Evolutionary conservation across 306 rosid species (phyloP).

Genomic region (Gynostemma pentaphyllum): DNA sequence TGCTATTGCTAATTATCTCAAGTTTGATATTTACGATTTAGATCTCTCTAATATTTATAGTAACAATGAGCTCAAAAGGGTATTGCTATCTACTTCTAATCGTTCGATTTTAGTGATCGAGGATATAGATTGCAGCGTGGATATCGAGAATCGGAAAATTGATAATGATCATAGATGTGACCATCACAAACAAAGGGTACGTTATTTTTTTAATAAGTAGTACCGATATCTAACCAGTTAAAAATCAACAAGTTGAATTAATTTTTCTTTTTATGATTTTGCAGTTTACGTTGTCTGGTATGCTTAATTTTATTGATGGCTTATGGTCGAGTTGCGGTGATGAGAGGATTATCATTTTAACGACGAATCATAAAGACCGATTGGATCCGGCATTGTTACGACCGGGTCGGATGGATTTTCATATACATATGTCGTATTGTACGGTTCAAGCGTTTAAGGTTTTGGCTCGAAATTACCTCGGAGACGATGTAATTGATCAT

Average conservation of each 20-base stretch:
- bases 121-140: neutral
- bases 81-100: neutral
- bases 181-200: neutral
- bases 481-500: constrained; percentile 10
- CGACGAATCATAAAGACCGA: constrained; percentile 44
- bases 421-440: constrained; percentile 42
- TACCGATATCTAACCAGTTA: too few relatives aligned
- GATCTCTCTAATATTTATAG: neutral
- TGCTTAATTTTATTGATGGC: constrained; percentile 21
- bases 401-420: constrained; percentile 56
- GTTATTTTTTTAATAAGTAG: too few relatives aligned
- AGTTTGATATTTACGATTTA: constrained; percentile 2
- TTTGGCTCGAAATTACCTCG: constrained; percentile 41
- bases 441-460: constrained; percentile 24
- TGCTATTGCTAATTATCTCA: constrained; percentile 7
- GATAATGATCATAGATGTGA: neutral
- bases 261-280: neutral
- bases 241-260: too few relatives aligned
- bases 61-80: neutral
- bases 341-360: constrained; percentile 42
- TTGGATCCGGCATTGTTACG: constrained; percentile 45
- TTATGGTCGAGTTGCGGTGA: constrained; percentile 58
- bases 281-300: neutral
- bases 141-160: neutral
- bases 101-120: constrained; percentile 2